Base-by-base conservation (phyloP, 805 yeast species). In the Myxozyma vanderwaltii region DNA sequence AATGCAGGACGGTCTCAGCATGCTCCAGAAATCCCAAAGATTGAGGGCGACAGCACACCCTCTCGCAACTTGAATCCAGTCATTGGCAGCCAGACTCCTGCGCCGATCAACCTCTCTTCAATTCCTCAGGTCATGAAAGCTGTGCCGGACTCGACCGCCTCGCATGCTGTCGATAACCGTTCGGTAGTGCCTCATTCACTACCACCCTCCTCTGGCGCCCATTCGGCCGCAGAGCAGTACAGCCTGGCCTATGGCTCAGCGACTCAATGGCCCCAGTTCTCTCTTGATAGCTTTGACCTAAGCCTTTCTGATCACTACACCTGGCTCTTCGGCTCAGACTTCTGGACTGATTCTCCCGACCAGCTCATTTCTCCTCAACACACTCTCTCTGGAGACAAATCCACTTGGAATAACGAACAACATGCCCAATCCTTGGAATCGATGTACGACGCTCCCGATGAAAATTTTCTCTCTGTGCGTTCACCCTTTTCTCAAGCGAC, bases 241-340 rank as follows among this genome's bases (percentile, higher is more conserved):
- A 45, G 49, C 33, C 49, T 48, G 7, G 48, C 47, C 2, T 56
- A 56, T 31, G 51, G 55, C 5, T 31, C 48, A 0, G 56, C 54
- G 3, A 38, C 54, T 2, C 57, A 58, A 12, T 51, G 54, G 60
- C 41, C 61, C n/a, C 51, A 35, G 24, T 61, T 61, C 35, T 58
- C 65, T 10, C 50, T 61, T n/a, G 65, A 61, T 45, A 45, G 51
- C 12, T 64, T 64, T 40, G 68, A 66, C 44, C 45, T 67, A 13
- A 54, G 64, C 26, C 41, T 68, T 6, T 56, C 70, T 7, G 68
- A 66, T 27, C 68, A 69, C 35, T 68, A 67, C 46, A 64, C 68
- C 29, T 68, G 71, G 71, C 65, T 68, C n/a, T 66, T 67, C 39
- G 70, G 70, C 4, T 46, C 62, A 2, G 69, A 67, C 21, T 62